Conservation (phyloP, 225 moss, liverwort and hornwort species). For the Sphagnum tenellum region DNA sequence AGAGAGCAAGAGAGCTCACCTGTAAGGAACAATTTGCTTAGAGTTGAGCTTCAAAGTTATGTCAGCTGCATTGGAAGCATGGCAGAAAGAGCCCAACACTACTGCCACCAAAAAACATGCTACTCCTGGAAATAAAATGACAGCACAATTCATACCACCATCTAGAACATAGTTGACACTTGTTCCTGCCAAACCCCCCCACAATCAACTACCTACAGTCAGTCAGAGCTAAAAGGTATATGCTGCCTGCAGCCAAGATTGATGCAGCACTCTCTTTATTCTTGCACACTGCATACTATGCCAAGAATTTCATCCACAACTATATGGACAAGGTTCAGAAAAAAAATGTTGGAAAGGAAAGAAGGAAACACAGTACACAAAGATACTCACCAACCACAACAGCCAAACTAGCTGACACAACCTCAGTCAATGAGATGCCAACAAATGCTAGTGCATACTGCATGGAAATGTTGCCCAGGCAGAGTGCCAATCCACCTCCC, state of each 20-base stretch:
- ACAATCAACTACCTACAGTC: no score
- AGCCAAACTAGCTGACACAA: slow-evolving; percentile 75
- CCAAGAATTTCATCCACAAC: no score
- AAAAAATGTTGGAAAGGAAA: no score
- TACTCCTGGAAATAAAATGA: slow-evolving; percentile 69
- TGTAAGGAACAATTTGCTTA: background rate
- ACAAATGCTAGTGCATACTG: slow-evolving; percentile 84
- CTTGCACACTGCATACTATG: no score
- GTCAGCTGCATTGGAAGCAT: slow-evolving; percentile 71
- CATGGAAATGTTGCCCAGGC: slow-evolving; percentile 64
- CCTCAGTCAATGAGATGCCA: slow-evolving; percentile 78
- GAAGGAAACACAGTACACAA: background rate
- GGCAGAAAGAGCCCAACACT: slow-evolving; percentile 65
- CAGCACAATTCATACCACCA: slow-evolving; percentile 58
- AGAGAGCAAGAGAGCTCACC: no score
- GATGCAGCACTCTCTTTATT: no score
- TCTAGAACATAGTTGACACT: slow-evolving; percentile 76
- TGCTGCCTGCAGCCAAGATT: no score
- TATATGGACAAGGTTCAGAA: no score
- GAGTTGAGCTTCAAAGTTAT: slow-evolving; percentile 41
- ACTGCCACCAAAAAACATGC: slow-evolving; percentile 72
- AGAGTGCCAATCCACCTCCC: slow-evolving; percentile 62
- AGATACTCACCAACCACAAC: slow-evolving; percentile 48
- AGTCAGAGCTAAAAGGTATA: no score
- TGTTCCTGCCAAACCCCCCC: slow-evolving; percentile 34